Conservation (phyloP, 2,329 filamentous ascomycete genomes). For the Pestalotiopsis fici region DNA sequence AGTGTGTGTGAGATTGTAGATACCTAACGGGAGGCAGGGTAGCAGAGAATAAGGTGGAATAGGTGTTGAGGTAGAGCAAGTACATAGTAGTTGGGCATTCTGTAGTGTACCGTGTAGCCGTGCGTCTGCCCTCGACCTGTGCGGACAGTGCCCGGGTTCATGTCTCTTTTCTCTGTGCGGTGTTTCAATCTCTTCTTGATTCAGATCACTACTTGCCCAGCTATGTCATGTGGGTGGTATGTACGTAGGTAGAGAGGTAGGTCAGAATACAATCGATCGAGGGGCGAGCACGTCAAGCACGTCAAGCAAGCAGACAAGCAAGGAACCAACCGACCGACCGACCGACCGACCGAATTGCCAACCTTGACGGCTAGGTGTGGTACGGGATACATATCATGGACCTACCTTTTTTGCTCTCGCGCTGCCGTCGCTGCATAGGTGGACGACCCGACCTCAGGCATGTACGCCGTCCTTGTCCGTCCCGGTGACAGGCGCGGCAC, state of each 20-base stretch:
- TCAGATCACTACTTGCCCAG: no score
- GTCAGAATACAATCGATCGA: no score
- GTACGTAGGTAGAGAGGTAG: neutral
- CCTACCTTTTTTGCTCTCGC: slow-evolving; percentile 1
- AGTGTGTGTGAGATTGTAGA: no score
- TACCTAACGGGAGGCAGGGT: neutral
- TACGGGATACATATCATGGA: neutral
- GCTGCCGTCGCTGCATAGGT: neutral
- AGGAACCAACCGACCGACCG: neutral
- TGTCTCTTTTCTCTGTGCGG: no score
- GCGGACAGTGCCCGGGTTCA: no score
- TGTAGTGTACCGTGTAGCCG: no score
- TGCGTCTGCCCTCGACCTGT: no score
- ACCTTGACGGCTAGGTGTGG: neutral
- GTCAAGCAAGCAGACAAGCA: neutral
- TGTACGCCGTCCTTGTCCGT: neutral
- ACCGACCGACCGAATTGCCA: neutral
- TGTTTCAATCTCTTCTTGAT: no score
- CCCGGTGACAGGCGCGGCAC: neutral
- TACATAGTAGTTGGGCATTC: no score
- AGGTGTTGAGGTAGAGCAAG: no score
- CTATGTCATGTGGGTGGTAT: neutral
- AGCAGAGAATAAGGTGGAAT: neutral
- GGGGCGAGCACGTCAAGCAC: neutral
- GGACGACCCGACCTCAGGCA: neutral